phyloP scores from a whole-genome alignment of 768 basidiomycete species.

The Boletellus ananiceps region DNA sequence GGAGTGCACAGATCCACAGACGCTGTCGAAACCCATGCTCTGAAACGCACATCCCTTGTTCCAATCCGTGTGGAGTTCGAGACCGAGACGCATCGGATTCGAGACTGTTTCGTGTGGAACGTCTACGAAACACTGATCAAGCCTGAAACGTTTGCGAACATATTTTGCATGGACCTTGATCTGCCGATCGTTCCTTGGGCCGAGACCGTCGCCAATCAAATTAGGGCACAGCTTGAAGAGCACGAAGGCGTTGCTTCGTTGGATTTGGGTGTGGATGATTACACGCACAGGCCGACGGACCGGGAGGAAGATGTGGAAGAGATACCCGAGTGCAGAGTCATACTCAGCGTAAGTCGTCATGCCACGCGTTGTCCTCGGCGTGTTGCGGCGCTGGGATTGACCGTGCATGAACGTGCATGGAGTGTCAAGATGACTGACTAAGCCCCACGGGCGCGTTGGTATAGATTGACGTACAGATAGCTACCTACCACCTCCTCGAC shows the following conservation, averaged over 20 bases:
- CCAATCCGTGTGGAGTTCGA: conserved; percentile 96
- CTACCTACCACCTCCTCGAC: conserved; percentile 84
- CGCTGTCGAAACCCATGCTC: conserved; percentile 58
- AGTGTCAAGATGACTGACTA: conserved; percentile 10
- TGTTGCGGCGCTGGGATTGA: conserved; percentile 3
- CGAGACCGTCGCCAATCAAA: conserved; percentile 79
- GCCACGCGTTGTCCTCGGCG: neutral
- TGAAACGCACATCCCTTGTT: conserved; percentile 53
- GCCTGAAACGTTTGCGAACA: conserved; percentile 79
- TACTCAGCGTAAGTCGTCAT: conserved; percentile 58
- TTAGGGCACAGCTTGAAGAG: conserved; percentile 88
- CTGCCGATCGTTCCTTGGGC: conserved; percentile 63
- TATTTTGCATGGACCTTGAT: conserved; percentile 87
- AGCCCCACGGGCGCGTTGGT: conserved; percentile 1
- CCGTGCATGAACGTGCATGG: conserved; percentile 16
- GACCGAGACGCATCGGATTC: conserved; percentile 83
- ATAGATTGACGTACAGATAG: conserved; percentile 96
- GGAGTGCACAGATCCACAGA: conserved; percentile 52
- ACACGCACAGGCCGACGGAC: conserved; percentile 14
- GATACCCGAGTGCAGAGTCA: conserved; percentile 74
- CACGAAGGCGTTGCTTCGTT: conserved; percentile 77
- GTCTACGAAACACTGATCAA: conserved; percentile 81
- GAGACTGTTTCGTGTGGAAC: conserved; percentile 97
- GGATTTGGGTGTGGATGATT: conserved; percentile 51
- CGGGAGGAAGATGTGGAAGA: conserved; percentile 53